These are phyloP conservation scores for Pyrenula massariospora DNA, from an alignment of 495 filamentous ascomycete species.

Conservation along the genomic window DNA sequence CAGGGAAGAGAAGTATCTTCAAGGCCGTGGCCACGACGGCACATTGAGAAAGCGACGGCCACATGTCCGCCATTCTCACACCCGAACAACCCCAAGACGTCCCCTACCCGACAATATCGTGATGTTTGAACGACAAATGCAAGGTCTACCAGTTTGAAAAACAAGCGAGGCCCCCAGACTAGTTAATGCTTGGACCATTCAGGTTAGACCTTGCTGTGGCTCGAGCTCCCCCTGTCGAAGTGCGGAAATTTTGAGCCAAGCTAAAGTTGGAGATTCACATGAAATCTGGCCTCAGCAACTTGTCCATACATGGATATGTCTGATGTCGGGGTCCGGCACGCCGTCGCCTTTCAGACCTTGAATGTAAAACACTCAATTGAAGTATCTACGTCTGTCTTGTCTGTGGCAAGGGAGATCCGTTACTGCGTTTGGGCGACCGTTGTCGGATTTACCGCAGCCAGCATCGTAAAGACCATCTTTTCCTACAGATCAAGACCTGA, in stretches of 20 bases:
- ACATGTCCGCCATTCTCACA: constrained; percentile 62
- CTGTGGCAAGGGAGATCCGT: constrained; percentile 31
- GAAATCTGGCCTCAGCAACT: not conserved
- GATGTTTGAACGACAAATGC: constrained; percentile 1
- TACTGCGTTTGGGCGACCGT: constrained; percentile 36
- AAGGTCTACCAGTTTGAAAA: too few relatives aligned
- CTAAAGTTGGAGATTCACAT: not conserved
- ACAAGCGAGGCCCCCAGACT: too few relatives aligned
- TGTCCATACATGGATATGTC: constrained; percentile 30
- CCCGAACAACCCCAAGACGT: not conserved
- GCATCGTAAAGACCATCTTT: constrained; percentile 22
- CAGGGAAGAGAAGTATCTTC: constrained; percentile 88
- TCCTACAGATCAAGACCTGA: constrained; percentile 2
- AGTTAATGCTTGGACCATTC: not conserved
- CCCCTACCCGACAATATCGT: constrained; percentile 3
- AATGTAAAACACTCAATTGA: constrained; percentile 35
- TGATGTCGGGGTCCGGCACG: constrained; percentile 39
- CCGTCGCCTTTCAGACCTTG: constrained; percentile 30
- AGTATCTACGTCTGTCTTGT: constrained; percentile 30
- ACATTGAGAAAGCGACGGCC: constrained; percentile 78
- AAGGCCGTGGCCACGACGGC: constrained; percentile 79
- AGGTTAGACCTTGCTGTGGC: not conserved
- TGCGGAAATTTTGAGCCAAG: not conserved
- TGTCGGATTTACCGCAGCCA: constrained; percentile 34
- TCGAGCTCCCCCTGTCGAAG: not conserved